Evolutionary conservation across 2,329 filamentous ascomycete genomes (phyloP), one percentile per base, ranked within the genome.

Genomic region (Bipolaris gigantea): DNA sequence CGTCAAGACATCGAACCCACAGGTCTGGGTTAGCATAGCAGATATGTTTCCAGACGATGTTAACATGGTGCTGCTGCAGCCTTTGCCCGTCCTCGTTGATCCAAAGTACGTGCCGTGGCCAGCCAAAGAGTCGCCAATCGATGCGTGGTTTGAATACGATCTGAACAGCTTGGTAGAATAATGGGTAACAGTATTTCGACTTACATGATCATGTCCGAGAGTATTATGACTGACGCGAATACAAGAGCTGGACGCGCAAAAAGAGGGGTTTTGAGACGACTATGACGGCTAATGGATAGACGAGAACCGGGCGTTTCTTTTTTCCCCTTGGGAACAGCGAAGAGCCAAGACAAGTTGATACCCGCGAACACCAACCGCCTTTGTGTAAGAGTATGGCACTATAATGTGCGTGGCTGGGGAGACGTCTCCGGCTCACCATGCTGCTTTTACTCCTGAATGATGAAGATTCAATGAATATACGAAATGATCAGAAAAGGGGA

Each of bases 41-140:
- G 53, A 52, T 4, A 33, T 27, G 7, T 52, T 55, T 13, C 48
- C 53, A 2, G 43, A 55, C 23, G 53, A 55, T 8, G 25, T 40
- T 7, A 27, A 30, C 1, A 48, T 35, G 19, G 42, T 48, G 8
- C 8, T 55, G 3, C 43, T 38, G 19, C 43, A 34, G 13, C 43
- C 48, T 10, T 13, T 18, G 2, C 13, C 43, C 4, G 32, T 13
- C 2, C 19, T 25, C 3, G n/a, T 44, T 7, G 32, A 55, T 11
- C 25, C 21, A 6, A 40, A 42, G 15, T 55, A 55, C 18, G 7
- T 52, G 10, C 43, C 53, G 1, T 55, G 53, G 53, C 48, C 53
- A 1, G 43, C 33, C 2, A 32, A 48, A 9, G 48, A 55, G 16
- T 43, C 43, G 34, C 23, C 27, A 4, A 21, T 19, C 0, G 53